Conservation (phyloP, 2,329 filamentous ascomycete species). For the Coniosporium tulheliwenetii region DNA sequence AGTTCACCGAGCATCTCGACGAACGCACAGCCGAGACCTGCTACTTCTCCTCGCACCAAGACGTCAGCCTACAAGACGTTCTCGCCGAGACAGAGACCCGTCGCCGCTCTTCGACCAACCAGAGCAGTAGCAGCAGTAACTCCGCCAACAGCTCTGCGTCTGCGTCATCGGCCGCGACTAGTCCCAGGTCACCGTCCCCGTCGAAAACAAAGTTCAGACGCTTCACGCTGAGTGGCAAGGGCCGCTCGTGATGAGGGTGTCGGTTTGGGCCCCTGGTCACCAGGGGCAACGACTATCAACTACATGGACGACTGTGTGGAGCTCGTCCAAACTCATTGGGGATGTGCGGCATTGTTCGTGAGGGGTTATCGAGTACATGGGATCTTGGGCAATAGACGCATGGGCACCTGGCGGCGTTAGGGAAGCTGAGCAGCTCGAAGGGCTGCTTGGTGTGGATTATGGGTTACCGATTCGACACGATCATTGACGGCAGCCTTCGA, state of each 20-base stretch:
- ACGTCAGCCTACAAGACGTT: constrained; percentile 18
- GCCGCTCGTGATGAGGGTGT: not conserved
- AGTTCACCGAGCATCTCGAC: constrained; percentile 21
- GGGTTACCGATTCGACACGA: too few species aligned
- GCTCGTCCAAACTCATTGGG: too few species aligned
- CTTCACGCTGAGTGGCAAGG: not conserved
- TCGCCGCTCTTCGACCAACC: constrained; percentile 11
- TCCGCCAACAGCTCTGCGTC: not conserved
- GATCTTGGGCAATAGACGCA: too few species aligned
- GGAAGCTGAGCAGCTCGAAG: too few species aligned
- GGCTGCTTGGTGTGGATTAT: too few species aligned
- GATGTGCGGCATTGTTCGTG: too few species aligned
- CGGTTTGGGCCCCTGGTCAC: too few species aligned
- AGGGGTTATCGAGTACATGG: too few species aligned
- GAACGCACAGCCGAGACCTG: constrained; percentile 8
- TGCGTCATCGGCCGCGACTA: not conserved
- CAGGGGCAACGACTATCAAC: too few species aligned
- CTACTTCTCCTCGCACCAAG: constrained; percentile 10
- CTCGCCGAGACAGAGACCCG: constrained; percentile 16
- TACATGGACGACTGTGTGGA: too few species aligned
- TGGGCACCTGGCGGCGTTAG: too few species aligned
- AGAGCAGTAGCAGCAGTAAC: constrained; percentile 7
- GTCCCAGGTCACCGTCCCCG: not conserved
- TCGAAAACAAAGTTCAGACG: not conserved
- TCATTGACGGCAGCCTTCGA: too few species aligned